Base-by-base conservation (phyloP, 306 rosid genomes). In the Quercus robur region DNA sequence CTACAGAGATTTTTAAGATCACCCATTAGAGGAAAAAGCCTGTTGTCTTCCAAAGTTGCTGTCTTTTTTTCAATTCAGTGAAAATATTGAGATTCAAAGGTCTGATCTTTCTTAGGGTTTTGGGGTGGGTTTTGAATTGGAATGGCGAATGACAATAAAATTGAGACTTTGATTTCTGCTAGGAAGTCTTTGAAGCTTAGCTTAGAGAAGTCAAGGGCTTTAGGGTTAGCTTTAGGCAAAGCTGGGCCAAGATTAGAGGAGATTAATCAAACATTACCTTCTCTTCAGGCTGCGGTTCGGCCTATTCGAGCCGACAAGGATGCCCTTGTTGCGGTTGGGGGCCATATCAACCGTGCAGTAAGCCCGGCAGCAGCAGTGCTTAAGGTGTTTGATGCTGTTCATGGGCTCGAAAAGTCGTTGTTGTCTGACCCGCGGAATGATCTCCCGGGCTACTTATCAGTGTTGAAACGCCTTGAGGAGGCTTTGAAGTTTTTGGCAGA, bases 341-440 rank as follows among this genome's bases (percentile, higher is more conserved):
- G 99, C 14, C 99, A 96, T 63, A 96, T 96, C 51, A 93, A 96
- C 77, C 92, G 99, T 1, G 99, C 99, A 0, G 99, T 96, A 26
- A 96, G 98, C 23, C 99, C 98, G 1, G 98, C 99, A 0, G 99
- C 98, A 2, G 98, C 99, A 0, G 99, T 96, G 86, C 93, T 96
- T 17, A 96, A 91, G 91, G 99, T 96, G 77, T 96, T 96, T 3
- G 99, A 96, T 77, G 99, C 99, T 0, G 97, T 93, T 77, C 99
- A 93, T 63, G 99, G 99, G n/a, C 94, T 96, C 1, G 99, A 96
- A 35, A 96, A 96, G 81, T 89, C 98, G 0, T 81, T 96, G 21
- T 76, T 93, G 55, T 96, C 98, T 0, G 99, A 96, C 69, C 97
- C 97, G 0, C 80, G 94, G 21, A 89, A 82, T 63, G 99, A 96